Percentiles rank a stretch among this genome's conserved stretches.
Evolutionary conservation across 202 grass and related monocot genomes (phyloP).

Genomic region (Musa balbisiana): DNA sequence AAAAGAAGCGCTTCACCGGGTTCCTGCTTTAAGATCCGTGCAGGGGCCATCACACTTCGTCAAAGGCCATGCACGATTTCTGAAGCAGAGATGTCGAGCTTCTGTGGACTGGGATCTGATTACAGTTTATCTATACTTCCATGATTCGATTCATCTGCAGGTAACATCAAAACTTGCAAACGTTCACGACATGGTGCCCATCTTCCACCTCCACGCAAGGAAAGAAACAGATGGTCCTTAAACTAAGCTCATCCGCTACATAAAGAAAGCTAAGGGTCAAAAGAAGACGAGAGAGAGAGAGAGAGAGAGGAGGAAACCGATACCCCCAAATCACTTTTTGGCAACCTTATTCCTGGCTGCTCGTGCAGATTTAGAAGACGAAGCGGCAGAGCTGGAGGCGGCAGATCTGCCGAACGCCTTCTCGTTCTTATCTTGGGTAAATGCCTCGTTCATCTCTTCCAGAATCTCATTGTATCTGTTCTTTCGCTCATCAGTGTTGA

Average conservation of each 20-base stretch:
- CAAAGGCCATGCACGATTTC: no score
- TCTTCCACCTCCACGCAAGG: no score
- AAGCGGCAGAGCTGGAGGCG: background rate
- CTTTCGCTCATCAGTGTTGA: constrained; percentile 7
- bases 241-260: background rate
- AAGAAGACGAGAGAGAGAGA: background rate
- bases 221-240: no score
- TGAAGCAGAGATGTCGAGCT: no score
- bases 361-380: background rate
- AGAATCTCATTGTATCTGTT: constrained; percentile 17
- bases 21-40: no score
- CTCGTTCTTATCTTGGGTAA: constrained; percentile 9
- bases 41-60: no score
- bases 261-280: background rate
- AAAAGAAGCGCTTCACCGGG: no score
- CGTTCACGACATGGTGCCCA: no score
- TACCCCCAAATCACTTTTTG: background rate
- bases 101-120: no score
- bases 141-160: no score
- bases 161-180: no score
- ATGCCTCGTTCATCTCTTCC: background rate
- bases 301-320: background rate
- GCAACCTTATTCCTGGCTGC: background rate
- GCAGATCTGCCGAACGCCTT: background rate
- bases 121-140: no score